Base-by-base conservation (phyloP, 1,284 basidiomycete genomes). In the Ustilago curta region DNA sequence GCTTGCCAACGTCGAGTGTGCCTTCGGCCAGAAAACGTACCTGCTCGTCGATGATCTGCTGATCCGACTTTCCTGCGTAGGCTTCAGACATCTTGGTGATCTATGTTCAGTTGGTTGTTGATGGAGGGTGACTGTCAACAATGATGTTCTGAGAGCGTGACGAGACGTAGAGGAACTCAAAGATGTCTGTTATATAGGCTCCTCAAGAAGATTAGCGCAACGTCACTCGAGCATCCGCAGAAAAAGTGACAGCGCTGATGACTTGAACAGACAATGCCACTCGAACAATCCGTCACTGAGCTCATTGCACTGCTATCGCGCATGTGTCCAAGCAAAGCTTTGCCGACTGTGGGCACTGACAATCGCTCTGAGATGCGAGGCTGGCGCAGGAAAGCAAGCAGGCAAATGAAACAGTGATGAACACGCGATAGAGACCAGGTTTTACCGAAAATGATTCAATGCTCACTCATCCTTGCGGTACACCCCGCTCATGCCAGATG, bases 11-110 rank as follows among this genome's bases (percentile, higher is more conserved):
- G 27, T 27, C 3, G 4, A 27, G 27, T 3, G 7, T 27, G 27
- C 27, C 7, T 27, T 7, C 27, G 7, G 27, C 27, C 27, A 5
- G 8, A 14, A 18, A 6, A 66, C 67, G 11, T 59, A 71, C 73
- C 69, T 70, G 65, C 60, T 81, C 72, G 63, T 70, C 59, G 56
- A 80, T 81, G 70, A 81, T 81, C 63, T 81, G 68, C 70, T 76
- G 58, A 61, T 81, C 68, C 14, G 68, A 66, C 70, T 76, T 81
- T 57, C 72, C 77, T 40, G 68, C 70, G 65, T 77, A 81, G 0
- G 71, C 79, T 59, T 78, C 77, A 21, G 79, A 81, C 77, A 79
- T 81, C 35, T 39, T 73, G 61, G 19, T 19, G 31, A 18, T n/a
- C 6, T 19, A 25, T 14, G 18, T 29, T 19, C 27, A 27, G 27